These are phyloP conservation scores for Aspergillus hortae DNA, from an alignment of 2,329 filamentous ascomycete genomes.

Conservation along the genomic window DNA sequence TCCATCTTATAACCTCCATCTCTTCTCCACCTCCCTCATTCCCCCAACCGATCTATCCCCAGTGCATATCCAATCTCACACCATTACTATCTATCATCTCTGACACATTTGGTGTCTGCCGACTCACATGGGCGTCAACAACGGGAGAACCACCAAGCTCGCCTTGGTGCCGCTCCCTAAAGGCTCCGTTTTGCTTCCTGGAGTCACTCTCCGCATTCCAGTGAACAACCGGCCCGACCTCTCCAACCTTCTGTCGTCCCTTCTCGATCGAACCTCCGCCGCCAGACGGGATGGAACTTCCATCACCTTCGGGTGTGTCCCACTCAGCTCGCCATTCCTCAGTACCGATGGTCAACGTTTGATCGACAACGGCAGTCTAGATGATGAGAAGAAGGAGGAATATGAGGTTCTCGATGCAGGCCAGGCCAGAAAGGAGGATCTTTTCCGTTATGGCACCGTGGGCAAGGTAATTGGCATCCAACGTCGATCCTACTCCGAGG, in stretches of 20 bases:
- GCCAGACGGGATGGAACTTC: slow-evolving; percentile 60
- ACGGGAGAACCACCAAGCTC: slow-evolving; percentile 46
- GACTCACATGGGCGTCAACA: slow-evolving; percentile 34
- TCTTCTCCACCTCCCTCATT: slow-evolving; percentile 5
- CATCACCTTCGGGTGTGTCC: slow-evolving; percentile 83
- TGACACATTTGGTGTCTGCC: slow-evolving; percentile 5
- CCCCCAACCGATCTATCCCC: neutral
- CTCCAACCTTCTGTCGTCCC: slow-evolving; percentile 76
- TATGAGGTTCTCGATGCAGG: slow-evolving; percentile 54
- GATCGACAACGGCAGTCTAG: slow-evolving; percentile 61
- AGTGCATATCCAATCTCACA: neutral
- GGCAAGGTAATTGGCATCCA: slow-evolving; percentile 76
- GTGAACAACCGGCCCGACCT: slow-evolving; percentile 83
- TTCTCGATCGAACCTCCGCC: slow-evolving; percentile 72
- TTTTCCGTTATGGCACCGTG: slow-evolving; percentile 79
- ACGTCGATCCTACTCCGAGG: slow-evolving; percentile 69
- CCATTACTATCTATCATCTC: neutral
- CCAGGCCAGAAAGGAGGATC: slow-evolving; percentile 63
- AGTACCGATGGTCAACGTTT: slow-evolving; percentile 72
- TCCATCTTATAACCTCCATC: slow-evolving; percentile 12
- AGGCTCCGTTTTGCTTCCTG: slow-evolving; percentile 78
- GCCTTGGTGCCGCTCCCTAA: slow-evolving; percentile 80
- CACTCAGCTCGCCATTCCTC: slow-evolving; percentile 71
- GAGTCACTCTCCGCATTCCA: slow-evolving; percentile 78
- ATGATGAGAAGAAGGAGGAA: slow-evolving; percentile 42